These are phyloP conservation scores for Aquilaria malaccensis DNA, from an alignment of 345 rosid species.

Conservation along the genomic window DNA sequence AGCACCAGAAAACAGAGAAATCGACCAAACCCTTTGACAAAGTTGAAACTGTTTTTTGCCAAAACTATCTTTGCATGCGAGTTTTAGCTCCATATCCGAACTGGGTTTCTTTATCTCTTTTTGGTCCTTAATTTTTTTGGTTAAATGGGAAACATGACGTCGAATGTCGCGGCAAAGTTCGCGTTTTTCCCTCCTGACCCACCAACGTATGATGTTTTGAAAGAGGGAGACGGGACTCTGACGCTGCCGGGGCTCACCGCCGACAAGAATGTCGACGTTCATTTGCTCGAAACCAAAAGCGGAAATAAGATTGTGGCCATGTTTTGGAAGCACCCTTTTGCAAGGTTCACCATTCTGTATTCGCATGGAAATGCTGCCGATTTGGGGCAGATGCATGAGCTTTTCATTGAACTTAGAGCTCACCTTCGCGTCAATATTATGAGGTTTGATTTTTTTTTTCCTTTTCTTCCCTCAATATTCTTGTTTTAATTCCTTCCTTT, in stretches of 20 bases:
- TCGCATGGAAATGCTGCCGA: conserved; percentile 99
- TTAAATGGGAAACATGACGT: conserved; percentile 90
- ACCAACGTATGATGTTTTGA: conserved; percentile 62
- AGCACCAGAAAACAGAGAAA: conserved; percentile 1
- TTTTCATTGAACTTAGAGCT: conserved; percentile 93
- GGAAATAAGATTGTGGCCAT: conserved; percentile 84
- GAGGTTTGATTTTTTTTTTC: conserved; percentile 40
- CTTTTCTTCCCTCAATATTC: background rate
- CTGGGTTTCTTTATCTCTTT: conserved; percentile 5
- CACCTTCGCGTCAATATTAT: conserved; percentile 90
- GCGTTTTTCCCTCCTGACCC: conserved; percentile 99
- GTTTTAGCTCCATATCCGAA: conserved; percentile 8
- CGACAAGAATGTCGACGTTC: conserved; percentile 80
- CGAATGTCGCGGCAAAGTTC: conserved; percentile 91
- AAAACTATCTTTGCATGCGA: conserved; percentile 11
- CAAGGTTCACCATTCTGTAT: conserved; percentile 80
- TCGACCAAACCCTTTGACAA: background rate
- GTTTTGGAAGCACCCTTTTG: conserved; percentile 94
- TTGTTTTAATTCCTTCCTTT: background rate
- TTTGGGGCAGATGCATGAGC: conserved; percentile 94
- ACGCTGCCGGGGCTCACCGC: conserved; percentile 57
- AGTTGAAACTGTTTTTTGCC: background rate
- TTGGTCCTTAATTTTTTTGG: background rate
- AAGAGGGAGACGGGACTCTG: conserved; percentile 58
- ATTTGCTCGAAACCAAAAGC: conserved; percentile 63